A percentile compares a stretch with the other conserved stretches of the same genome.
These are phyloP conservation scores for Oryza australiensis DNA, from an alignment of 176 grass and related monocot genomes.

Conservation along the genomic window DNA sequence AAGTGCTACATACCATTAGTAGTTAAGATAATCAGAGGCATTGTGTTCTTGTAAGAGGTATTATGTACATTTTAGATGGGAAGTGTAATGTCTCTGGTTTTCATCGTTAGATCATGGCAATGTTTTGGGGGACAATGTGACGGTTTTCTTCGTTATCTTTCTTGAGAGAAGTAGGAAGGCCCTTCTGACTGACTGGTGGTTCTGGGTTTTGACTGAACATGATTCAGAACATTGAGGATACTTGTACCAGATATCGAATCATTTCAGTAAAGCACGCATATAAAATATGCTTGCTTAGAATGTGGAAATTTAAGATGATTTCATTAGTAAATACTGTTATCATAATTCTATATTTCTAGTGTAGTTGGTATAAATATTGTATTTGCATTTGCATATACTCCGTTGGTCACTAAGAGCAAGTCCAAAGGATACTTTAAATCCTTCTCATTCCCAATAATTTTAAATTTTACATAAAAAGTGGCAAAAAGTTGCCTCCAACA, in stretches of 20 bases:
- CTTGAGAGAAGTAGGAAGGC: background rate
- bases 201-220: background rate
- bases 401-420: background rate
- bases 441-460: too few species aligned
- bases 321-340: background rate
- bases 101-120: background rate
- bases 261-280: background rate
- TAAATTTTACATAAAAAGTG: too few species aligned
- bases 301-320: background rate
- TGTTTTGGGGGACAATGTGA: background rate
- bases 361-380: background rate
- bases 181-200: background rate
- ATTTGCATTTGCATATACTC: background rate
- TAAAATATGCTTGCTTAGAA: background rate
- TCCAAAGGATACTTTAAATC: too few species aligned
- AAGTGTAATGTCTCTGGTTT: background rate
- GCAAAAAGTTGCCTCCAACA: too few species aligned
- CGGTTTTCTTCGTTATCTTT: background rate
- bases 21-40: slow-evolving; percentile 1
- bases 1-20: slow-evolving; percentile 60
- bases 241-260: slow-evolving; percentile 7
- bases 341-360: background rate
- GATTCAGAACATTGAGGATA: slow-evolving; percentile 33
- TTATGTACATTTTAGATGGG: background rate
- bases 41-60: background rate